Evolutionary conservation across 2,329 filamentous ascomycete species (phyloP), one percentile per base, ranked within the genome.

Genomic region (Tolypocladium ovalisporum): DNA sequence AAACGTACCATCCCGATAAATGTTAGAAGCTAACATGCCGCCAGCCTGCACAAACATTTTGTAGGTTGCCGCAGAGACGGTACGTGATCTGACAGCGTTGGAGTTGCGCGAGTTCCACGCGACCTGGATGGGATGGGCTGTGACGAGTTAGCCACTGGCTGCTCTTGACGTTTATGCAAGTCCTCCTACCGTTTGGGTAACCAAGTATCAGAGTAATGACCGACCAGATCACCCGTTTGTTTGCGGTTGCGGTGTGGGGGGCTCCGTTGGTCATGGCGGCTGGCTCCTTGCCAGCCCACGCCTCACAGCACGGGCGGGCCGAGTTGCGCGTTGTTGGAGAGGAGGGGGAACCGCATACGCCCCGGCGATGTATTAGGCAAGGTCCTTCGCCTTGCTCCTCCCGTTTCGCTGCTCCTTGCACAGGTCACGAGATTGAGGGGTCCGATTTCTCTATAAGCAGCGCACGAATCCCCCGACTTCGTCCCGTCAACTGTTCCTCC

Each of bases 101-200:
- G 82, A 79, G 64, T 87, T 87, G 55, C 82, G 77, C 3, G 81
- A 83, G 1, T 79, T 84, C 68, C 83, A 80, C 0, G 78, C 81
- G 0, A 86, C 83, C 17, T 79, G 64, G 37, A 73, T 70, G n/a
- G 70, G 68, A 34, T 71, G 70, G 22, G 63, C 64, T 65, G 27
- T 9, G 55, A 4, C 13, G 9, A 56, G 1, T 71, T 35, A 52
- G 47, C 19, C 1, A 10, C 8, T 3, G 13, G 19, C 47, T 22
- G 19, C 19, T 5, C 6, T 34, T n/a, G 47, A 12, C 19, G 17
- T 47, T 51, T 5, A 13, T 13, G 3, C 12, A 4, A 27, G 29
- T 4, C 19, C 22, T 22, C 73, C 40, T 75, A 76, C 54, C 79
- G 63, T 3, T 71, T 76, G 35, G 85, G 67, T 39, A 70, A 6